Evolutionary conservation across 169 alveolate genomes (phyloP).

Genomic region (Plasmodium fragile): DNA sequence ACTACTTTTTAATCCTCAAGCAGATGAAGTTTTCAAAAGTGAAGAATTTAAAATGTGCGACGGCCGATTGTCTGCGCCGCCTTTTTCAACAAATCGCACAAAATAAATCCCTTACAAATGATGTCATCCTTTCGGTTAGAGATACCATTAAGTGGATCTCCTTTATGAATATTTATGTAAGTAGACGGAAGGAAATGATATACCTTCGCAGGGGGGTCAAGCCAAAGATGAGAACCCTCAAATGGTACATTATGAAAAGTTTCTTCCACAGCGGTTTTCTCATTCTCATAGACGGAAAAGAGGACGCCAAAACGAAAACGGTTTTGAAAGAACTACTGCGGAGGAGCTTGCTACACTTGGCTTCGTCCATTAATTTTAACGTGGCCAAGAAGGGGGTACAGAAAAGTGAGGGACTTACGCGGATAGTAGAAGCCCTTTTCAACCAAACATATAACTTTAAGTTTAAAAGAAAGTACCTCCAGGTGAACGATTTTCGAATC

Average conservation of each 20-base stretch:
- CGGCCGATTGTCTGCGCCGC: conserved; percentile 9
- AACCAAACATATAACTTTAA: conserved; percentile 6
- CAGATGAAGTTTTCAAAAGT: conserved; percentile 31
- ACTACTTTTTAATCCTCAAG: conserved; percentile 54
- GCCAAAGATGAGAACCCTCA: background rate
- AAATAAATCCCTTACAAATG: background rate
- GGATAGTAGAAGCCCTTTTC: background rate
- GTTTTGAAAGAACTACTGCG: conserved; percentile 11
- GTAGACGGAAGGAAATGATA: background rate
- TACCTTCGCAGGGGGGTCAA: background rate
- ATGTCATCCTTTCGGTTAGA: conserved; percentile 26
- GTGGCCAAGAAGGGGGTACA: background rate
- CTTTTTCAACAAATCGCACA: conserved; percentile 66
- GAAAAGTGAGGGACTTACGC: background rate
- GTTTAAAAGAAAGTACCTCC: conserved; percentile 14
- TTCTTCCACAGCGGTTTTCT: conserved; percentile 72
- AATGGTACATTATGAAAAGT: conserved; percentile 5
- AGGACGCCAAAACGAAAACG: conserved; percentile 18
- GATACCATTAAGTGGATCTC: conserved; percentile 54
- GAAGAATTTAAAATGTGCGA: conserved; percentile 3
- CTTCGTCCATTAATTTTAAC: conserved; percentile 3
- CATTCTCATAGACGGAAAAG: conserved; percentile 68
- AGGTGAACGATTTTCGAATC: conserved; percentile 37
- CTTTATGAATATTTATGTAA: conserved; percentile 41
- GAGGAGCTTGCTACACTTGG: conserved; percentile 15